Percentiles rank a stretch among this genome's conserved stretches.
Conservation (phyloP, 805 yeast genomes). For the Cephaloascus albidus region DNA sequence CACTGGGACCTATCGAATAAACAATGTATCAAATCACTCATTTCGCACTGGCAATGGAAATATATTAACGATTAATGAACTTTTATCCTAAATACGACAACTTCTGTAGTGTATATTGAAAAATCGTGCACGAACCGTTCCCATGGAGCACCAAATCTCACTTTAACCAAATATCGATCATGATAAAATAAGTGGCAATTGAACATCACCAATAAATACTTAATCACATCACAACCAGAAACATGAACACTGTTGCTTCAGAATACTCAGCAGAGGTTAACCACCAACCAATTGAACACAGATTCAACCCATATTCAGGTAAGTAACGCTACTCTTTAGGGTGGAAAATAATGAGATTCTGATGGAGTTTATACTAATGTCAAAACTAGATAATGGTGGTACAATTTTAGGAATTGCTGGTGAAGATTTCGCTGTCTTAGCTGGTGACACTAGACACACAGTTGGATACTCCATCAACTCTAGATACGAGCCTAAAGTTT, state of each 20-base stretch:
- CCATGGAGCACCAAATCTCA: too few species aligned
- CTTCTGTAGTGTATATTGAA: too few species aligned
- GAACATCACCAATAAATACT: too few species aligned
- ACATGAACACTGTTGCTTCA: neutral
- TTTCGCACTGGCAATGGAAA: too few species aligned
- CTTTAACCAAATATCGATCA: too few species aligned
- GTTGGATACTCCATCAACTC: constrained; percentile 91
- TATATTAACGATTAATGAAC: too few species aligned
- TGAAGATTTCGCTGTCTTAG: constrained; percentile 90
- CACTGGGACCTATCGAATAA: too few species aligned
- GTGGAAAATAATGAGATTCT: constrained; percentile 3
- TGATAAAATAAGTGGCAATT: too few species aligned
- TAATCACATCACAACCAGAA: too few species aligned
- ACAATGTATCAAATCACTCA: too few species aligned
- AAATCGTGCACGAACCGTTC: too few species aligned
- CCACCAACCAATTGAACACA: constrained; percentile 69
- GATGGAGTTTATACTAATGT: neutral
- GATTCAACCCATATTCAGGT: constrained; percentile 80
- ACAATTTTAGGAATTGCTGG: constrained; percentile 97
- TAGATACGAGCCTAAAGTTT: constrained; percentile 84
- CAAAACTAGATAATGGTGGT: constrained; percentile 73
- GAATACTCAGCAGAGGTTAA: neutral
- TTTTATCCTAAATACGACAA: too few species aligned
- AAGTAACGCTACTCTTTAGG: neutral
- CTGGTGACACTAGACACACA: constrained; percentile 97